Evolutionary conservation across 2,329 filamentous ascomycete species (phyloP).

Genomic region (Hypoxylon sp.): DNA sequence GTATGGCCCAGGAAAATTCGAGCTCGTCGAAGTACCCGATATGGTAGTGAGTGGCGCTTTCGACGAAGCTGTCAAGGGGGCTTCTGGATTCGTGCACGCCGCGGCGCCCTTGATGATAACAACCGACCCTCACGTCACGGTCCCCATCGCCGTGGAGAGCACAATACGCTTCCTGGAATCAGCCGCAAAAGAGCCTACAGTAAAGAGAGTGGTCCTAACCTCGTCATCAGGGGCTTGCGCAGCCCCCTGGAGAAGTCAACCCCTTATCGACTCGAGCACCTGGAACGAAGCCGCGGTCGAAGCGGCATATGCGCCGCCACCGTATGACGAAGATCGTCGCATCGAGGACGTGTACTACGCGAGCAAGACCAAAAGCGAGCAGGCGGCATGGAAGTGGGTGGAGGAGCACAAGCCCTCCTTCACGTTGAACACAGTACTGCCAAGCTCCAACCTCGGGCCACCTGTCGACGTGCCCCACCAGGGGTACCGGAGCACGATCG

Average conservation of each 20-base stretch:
- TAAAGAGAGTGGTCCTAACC: slow-evolving; percentile 47
- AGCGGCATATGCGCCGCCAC: slow-evolving; percentile 40
- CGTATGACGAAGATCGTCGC: slow-evolving; percentile 31
- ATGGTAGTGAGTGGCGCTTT: slow-evolving; percentile 41
- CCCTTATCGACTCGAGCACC: slow-evolving; percentile 37
- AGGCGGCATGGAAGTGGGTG: slow-evolving; percentile 46
- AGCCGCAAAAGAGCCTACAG: slow-evolving; percentile 38
- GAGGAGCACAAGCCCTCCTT: slow-evolving; percentile 41
- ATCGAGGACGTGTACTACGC: slow-evolving; percentile 40
- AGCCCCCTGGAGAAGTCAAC: slow-evolving; percentile 26
- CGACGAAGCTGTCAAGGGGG: slow-evolving; percentile 38
- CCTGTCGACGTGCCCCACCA: slow-evolving; percentile 40
- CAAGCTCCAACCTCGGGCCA: slow-evolving; percentile 47
- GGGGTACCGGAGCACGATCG: slow-evolving; percentile 36
- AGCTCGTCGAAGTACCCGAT: slow-evolving; percentile 38
- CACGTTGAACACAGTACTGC: slow-evolving; percentile 45
- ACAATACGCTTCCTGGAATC: slow-evolving; percentile 37
- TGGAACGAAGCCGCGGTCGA: slow-evolving; percentile 45
- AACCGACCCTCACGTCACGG: slow-evolving; percentile 39
- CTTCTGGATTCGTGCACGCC: slow-evolving; percentile 42
- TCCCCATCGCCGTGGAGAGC: slow-evolving; percentile 31
- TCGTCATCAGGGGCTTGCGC: slow-evolving; percentile 43
- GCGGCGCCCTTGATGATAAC: slow-evolving; percentile 38
- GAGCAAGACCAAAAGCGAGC: slow-evolving; percentile 43
- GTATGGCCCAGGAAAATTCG: slow-evolving; percentile 44